Percentiles rank a stretch among this genome's conserved stretches.
Evolutionary conservation across 179 eudicot genomes (phyloP).

Genomic region (Camellia oleifera): DNA sequence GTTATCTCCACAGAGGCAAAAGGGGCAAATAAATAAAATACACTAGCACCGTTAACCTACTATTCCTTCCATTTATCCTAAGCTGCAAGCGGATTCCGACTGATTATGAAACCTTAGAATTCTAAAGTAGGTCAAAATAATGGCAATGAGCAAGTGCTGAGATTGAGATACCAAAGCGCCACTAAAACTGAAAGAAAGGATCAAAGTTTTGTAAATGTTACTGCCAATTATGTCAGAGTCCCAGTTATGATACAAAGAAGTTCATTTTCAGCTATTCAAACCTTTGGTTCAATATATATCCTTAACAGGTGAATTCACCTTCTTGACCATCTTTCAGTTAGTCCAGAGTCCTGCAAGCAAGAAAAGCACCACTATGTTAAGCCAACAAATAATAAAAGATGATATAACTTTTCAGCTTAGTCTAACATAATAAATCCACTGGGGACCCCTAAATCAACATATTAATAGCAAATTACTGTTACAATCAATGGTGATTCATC

Average conservation of each 20-base stretch:
- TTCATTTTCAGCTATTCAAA: conserved; percentile 30
- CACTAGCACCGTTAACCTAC: conserved; percentile 17
- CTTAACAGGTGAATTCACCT: conserved; percentile 36
- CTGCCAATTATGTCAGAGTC: conserved; percentile 24
- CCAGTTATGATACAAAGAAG: conserved; percentile 31
- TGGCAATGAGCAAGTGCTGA: conserved; percentile 26
- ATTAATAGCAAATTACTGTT: not conserved
- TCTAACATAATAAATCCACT: not conserved
- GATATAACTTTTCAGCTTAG: not conserved
- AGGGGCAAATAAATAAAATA: conserved; percentile 9
- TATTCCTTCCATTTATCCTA: conserved; percentile 11
- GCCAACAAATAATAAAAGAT: not conserved
- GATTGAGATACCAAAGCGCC: conserved; percentile 21
- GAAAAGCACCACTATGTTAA: not conserved
- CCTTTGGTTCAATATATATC: conserved; percentile 25
- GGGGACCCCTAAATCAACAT: not conserved
- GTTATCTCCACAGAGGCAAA: not conserved
- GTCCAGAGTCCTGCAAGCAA: conserved; percentile 9
- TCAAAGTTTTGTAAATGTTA: conserved; percentile 23
- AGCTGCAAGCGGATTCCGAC: conserved; percentile 20
- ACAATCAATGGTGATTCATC: not conserved
- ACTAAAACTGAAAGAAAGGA: conserved; percentile 27
- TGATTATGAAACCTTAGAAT: conserved; percentile 21
- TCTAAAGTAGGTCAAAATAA: conserved; percentile 20
- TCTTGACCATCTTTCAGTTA: conserved; percentile 11